These are phyloP conservation scores for Ophiostoma fasciatum DNA, from an alignment of 2,329 filamentous ascomycete species.

Conservation along the genomic window DNA sequence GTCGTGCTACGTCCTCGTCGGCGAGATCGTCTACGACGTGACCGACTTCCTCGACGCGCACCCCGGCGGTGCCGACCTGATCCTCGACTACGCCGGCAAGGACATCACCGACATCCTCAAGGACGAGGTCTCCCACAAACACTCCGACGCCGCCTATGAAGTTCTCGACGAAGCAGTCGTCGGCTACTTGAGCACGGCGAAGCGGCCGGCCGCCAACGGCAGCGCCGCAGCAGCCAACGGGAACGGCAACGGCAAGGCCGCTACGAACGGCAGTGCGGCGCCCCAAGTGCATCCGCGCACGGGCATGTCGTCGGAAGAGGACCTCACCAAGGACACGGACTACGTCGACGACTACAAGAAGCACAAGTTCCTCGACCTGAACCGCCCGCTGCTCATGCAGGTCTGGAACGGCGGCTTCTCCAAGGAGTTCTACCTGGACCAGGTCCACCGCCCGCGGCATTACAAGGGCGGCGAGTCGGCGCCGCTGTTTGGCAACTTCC, in stretches of 20 bases:
- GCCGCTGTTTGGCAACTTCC: slow-evolving; percentile 90
- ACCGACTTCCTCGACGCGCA: slow-evolving; percentile 84
- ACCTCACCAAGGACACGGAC: slow-evolving; percentile 79
- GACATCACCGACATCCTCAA: slow-evolving; percentile 73
- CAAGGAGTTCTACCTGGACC: slow-evolving; percentile 94
- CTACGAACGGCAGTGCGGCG: neutral
- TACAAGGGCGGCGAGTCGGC: slow-evolving; percentile 89
- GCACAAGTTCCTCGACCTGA: slow-evolving; percentile 89
- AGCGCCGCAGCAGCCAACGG: slow-evolving; percentile 21
- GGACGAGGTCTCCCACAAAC: slow-evolving; percentile 67
- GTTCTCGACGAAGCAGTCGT: slow-evolving; percentile 77
- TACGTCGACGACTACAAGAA: slow-evolving; percentile 59
- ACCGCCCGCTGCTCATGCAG: slow-evolving; percentile 70
- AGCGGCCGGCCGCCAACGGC: slow-evolving; percentile 31
- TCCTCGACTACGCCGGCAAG: slow-evolving; percentile 80
- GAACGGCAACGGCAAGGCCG: slow-evolving; percentile 27
- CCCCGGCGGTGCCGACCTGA: slow-evolving; percentile 75
- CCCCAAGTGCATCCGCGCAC: slow-evolving; percentile 44
- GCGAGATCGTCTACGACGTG: slow-evolving; percentile 84
- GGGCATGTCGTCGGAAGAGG: slow-evolving; percentile 79
- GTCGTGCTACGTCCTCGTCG: slow-evolving; percentile 88
- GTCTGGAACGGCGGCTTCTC: slow-evolving; percentile 77
- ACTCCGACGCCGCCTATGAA: slow-evolving; percentile 91
- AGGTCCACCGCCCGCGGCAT: slow-evolving; percentile 88
- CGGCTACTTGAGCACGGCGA: slow-evolving; percentile 58